Evolutionary conservation across 176 grass and related monocot genomes (phyloP), one percentile per base, ranked within the genome.

Genomic region (Zoysia japonica): DNA sequence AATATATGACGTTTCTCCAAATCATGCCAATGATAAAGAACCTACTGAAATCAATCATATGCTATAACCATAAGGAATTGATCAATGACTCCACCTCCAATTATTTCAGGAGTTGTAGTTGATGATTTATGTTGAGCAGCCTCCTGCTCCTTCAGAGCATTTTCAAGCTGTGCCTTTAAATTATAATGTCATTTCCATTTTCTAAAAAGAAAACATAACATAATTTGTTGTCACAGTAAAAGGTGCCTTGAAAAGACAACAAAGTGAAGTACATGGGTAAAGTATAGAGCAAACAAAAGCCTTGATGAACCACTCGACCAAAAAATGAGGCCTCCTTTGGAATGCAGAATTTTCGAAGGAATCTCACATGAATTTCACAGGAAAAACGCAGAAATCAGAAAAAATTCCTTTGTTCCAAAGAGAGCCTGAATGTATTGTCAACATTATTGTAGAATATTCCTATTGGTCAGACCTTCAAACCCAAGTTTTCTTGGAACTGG

Each of bases 121-220:
- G 78, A 90, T 65, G 70, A 60, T 88, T 90, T 87, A 75, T 68
- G 70, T 72, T 75, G 85, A 89, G 56, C 65, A 72, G 15, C 49
- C 16, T 86, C 83, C 72, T 94, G 82, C 16, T 83, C 89, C 71
- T 75, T 86, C 61, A 90, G 20, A 80, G 70, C 77, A 63, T 59
- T 92, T 78, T 92, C 90, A 62, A 98, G 67, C 36, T 89, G 88
- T 82, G 59, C 78, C 79, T 92, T 92, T 11, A 98, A 77, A 79
- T 78, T 73, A 51, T 89, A 71, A 57, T 92, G 66, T 13, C 54
- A 61, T 55, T 55, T 90, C 83, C 85, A 94, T 82, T 92, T 90
- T 88, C 95, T 94, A 74, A 15, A 84, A 82, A 63, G 2, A 61
- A 65, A 38, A 2, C 6, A 66, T 54, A 74, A 53, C 42, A 15